A percentile compares a stretch with the other conserved stretches of the same genome.
phyloP scores from a whole-genome alignment of 768 basidiomycete species.

The Naganishia kalamii region DNA sequence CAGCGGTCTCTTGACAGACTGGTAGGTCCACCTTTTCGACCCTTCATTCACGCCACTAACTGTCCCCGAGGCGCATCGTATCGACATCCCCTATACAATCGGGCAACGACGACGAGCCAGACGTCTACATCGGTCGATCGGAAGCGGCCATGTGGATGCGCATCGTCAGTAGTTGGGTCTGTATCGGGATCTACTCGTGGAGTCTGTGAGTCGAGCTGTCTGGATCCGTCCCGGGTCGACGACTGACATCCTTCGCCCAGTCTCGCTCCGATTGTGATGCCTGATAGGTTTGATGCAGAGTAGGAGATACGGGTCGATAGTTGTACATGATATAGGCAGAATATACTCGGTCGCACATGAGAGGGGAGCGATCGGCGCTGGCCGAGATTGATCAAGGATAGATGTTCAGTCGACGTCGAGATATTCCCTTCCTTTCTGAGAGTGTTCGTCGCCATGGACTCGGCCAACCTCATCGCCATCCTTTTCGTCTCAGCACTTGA shows the following conservation, averaged over 20 bases:
- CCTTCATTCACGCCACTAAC: neutral
- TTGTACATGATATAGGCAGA: neutral
- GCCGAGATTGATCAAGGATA: neutral
- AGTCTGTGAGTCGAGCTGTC: conserved; percentile 34
- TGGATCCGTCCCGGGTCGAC: neutral
- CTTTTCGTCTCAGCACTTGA: conserved; percentile 73
- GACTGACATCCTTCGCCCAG: conserved; percentile 53
- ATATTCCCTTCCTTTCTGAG: neutral
- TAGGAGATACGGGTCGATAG: neutral
- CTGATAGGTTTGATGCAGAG: conserved; percentile 63
- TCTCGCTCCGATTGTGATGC: conserved; percentile 84
- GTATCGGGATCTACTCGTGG: conserved; percentile 49
- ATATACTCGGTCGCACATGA: too few species aligned
- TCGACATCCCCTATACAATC: conserved; percentile 33
- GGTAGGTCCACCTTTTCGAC: conserved; percentile 55
- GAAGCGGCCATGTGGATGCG: conserved; percentile 99
- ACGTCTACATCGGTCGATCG: conserved; percentile 83
- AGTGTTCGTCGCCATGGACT: conserved; percentile 16
- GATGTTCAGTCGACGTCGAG: too few species aligned
- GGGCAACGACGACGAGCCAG: conserved; percentile 38
- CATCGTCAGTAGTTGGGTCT: conserved; percentile 91
- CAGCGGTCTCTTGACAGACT: conserved; percentile 91
- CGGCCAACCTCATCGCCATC: conserved; percentile 60
- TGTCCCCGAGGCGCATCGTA: conserved; percentile 43
- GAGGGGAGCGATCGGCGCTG: neutral